Evolutionary conservation across 2,329 filamentous ascomycete genomes (phyloP).

Genomic region (Alternaria postmessia): DNA sequence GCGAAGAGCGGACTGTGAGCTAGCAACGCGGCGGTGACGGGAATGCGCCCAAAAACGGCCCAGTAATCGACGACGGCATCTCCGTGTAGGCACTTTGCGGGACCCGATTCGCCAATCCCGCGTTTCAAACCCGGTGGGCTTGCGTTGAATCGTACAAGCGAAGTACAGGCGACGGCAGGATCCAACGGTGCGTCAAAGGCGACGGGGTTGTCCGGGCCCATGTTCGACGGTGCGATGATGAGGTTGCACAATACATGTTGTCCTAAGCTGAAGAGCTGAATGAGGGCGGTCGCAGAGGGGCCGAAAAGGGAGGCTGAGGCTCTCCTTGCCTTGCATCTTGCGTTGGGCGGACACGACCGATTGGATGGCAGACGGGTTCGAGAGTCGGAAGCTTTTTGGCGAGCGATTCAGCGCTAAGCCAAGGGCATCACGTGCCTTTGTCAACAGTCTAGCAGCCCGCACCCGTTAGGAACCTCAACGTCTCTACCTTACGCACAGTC

Average conservation of each 20-base stretch:
- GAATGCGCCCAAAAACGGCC: conserved; percentile 3
- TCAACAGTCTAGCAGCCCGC: conserved; percentile 23
- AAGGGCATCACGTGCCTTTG: conserved; percentile 10
- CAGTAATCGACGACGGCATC: conserved; percentile 7
- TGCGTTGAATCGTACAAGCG: conserved; percentile 6
- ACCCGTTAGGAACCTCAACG: conserved; percentile 30
- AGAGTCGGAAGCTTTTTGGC: conserved; percentile 9
- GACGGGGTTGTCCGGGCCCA: conserved; percentile 1
- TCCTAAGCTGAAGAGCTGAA: conserved; percentile 1
- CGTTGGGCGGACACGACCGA: conserved; percentile 7
- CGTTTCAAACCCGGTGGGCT: conserved; percentile 10
- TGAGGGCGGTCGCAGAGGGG: conserved; percentile 2
- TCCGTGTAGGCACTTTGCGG: conserved; percentile 1
- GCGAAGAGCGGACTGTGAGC: background rate
- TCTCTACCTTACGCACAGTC: conserved; percentile 34
- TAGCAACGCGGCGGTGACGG: conserved; percentile 1
- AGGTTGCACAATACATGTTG: conserved; percentile 5
- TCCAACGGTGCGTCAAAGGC: conserved; percentile 8
- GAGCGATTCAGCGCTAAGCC: conserved; percentile 8
- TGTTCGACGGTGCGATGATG: conserved; percentile 5
- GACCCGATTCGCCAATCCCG: conserved; percentile 5
- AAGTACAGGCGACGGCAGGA: conserved; percentile 2
- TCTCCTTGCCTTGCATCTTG: conserved; percentile 9
- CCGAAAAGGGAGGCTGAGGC: conserved; percentile 13
- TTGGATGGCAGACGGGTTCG: conserved; percentile 7